Evolutionary conservation across 2,329 filamentous ascomycete genomes (phyloP).

Genomic region (Sporothrix pseudoabietina): DNA sequence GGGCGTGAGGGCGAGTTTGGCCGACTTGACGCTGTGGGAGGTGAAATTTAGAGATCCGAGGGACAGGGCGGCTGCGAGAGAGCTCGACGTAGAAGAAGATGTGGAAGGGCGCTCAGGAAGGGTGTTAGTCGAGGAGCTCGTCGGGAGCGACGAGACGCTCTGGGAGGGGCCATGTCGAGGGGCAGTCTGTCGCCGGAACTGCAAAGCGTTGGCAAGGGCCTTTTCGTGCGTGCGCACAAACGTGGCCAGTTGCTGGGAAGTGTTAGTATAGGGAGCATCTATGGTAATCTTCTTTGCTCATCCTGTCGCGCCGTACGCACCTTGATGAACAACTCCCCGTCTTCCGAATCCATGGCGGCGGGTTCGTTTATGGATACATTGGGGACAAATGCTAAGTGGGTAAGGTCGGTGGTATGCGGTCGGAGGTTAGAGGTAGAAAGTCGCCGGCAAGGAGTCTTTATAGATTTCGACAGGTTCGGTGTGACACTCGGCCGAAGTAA

Average conservation of each 20-base stretch:
- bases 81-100: slow-evolving; percentile 69
- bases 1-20: slow-evolving; percentile 87
- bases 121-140: slow-evolving; percentile 52
- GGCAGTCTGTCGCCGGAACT: slow-evolving; percentile 73
- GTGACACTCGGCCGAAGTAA: slow-evolving; percentile 29
- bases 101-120: slow-evolving; percentile 65
- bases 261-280: slow-evolving; percentile 20
- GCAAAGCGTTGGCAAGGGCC: slow-evolving; percentile 91
- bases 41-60: slow-evolving; percentile 82
- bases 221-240: slow-evolving; percentile 98
- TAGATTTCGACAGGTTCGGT: slow-evolving; percentile 22
- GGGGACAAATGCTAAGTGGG: slow-evolving; percentile 31
- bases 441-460: slow-evolving; percentile 17
- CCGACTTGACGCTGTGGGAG: slow-evolving; percentile 82
- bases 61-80: slow-evolving; percentile 82
- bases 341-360: slow-evolving; percentile 79
- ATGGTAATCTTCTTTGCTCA: neutral
- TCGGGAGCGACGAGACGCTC: slow-evolving; percentile 61
- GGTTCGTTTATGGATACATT: slow-evolving; percentile 51
- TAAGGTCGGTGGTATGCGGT: slow-evolving; percentile 32
- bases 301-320: slow-evolving; percentile 45
- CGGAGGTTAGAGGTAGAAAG: neutral
- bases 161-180: slow-evolving; percentile 70
- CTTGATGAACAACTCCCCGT: slow-evolving; percentile 88
- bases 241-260: slow-evolving; percentile 81